phyloP scores from a whole-genome alignment of 2,329 filamentous ascomycete genomes.

The Setomelanomma holmii region DNA sequence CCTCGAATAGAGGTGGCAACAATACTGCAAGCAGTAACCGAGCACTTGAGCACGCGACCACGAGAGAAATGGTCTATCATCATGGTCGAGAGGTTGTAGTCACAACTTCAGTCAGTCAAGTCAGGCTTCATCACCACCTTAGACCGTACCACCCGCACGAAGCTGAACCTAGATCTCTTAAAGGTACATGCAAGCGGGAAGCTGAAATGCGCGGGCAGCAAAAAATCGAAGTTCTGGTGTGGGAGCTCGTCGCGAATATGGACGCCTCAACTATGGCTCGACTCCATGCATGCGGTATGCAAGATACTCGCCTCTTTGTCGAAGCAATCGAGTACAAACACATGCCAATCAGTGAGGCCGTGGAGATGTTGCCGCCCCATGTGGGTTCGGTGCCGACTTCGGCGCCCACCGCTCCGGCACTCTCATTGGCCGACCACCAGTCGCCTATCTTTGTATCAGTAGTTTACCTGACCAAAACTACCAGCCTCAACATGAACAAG shows the following conservation, averaged over 20 bases:
- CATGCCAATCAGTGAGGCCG: constrained; percentile 8
- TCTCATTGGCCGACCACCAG: constrained; percentile 17
- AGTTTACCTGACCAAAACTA: constrained; percentile 34
- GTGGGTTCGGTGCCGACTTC: constrained; percentile 18
- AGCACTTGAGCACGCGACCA: no score
- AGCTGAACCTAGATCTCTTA: background rate
- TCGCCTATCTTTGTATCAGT: constrained; percentile 28
- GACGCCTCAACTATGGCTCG: background rate
- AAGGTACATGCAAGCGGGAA: background rate
- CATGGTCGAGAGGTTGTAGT: no score
- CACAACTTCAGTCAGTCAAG: background rate
- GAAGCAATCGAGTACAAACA: constrained; percentile 20
- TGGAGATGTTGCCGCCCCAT: constrained; percentile 12
- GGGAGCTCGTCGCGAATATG: background rate
- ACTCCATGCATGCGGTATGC: constrained; percentile 1
- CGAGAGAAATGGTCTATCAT: no score
- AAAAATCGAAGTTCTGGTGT: background rate
- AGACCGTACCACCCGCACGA: background rate
- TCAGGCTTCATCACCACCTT: background rate
- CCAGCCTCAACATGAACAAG: constrained; percentile 17
- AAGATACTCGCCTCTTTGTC: constrained; percentile 12
- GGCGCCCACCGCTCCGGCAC: constrained; percentile 1
- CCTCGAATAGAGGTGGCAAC: no score
- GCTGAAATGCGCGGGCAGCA: background rate
- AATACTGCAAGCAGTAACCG: no score